These are phyloP conservation scores for Peniophora sp. DNA, from an alignment of 1,284 basidiomycete genomes.

Conservation along the genomic window DNA sequence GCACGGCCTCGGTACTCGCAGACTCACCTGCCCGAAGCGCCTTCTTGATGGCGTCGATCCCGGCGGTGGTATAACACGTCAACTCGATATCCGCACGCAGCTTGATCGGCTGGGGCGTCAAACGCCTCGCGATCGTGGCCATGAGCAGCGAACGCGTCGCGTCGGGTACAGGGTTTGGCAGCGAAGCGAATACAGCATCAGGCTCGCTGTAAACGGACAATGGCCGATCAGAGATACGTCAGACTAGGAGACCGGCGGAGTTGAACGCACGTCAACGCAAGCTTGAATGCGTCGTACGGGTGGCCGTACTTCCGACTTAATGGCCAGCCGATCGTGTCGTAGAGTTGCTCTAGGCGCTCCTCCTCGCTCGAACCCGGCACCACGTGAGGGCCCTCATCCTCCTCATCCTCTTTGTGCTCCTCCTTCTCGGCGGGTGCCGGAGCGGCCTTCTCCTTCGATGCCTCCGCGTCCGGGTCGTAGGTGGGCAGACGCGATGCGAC, in stretches of 20 bases:
- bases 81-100: conserved; percentile 97
- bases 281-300: conserved; percentile 97
- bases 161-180: conserved; percentile 56
- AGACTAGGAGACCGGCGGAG: not conserved
- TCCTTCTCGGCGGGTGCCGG: conserved; percentile 38
- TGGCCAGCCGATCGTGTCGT: conserved; percentile 92
- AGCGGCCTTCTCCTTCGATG: conserved; percentile 21
- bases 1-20: conserved; percentile 83
- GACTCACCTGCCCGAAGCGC: conserved; percentile 86
- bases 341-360: conserved; percentile 74
- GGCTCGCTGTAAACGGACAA: conserved; percentile 54
- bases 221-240: not conserved
- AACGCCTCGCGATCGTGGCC: conserved; percentile 85
- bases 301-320: conserved; percentile 90
- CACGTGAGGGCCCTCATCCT: conserved; percentile 34
- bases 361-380: conserved; percentile 54
- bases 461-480: conserved; percentile 30
- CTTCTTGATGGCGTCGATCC: conserved; percentile 97
- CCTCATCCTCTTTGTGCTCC: conserved; percentile 26
- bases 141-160: conserved; percentile 64
- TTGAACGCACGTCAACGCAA: conserved; percentile 76
- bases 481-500: conserved; percentile 80
- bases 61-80: conserved; percentile 93
- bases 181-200: conserved; percentile 74
- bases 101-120: conserved; percentile 98